These are phyloP conservation scores for Ottelia alismoides DNA, from an alignment of 106 monocot genomes.

Conservation along the genomic window DNA sequence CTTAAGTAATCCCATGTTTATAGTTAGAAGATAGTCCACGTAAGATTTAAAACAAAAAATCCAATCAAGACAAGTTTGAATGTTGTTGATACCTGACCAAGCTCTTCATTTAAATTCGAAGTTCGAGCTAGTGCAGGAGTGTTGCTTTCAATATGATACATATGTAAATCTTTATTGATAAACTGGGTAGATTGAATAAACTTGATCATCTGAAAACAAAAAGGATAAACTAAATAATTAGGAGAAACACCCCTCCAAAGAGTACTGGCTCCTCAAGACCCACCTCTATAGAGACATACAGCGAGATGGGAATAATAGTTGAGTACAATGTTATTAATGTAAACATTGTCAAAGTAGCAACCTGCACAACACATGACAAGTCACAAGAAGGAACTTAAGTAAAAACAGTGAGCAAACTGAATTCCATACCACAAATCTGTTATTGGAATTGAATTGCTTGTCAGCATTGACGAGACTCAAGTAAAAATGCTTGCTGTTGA, in stretches of 20 bases:
- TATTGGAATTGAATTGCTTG: conserved; percentile 79
- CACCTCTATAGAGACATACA: conserved; percentile 99
- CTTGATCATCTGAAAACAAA: conserved; percentile 80
- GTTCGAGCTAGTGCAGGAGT: conserved; percentile 96
- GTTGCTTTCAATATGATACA: conserved; percentile 90
- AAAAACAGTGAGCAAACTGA: background rate
- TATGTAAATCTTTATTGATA: conserved; percentile 94
- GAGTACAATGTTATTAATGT: conserved; percentile 95
- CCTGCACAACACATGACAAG: conserved; percentile 31
- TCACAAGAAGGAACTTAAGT: background rate
- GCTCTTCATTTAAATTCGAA: conserved; percentile 97
- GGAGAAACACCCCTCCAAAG: background rate
- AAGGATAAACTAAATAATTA: conserved; percentile 1
- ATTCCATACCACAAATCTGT: conserved; percentile 79
- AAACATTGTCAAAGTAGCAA: conserved; percentile 90
- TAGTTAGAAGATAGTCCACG: no score
- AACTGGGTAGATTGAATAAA: conserved; percentile 95
- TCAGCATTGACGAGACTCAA: conserved; percentile 53
- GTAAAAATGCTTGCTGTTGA: conserved; percentile 62
- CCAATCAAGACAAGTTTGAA: no score
- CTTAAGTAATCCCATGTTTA: no score
- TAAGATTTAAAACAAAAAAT: no score
- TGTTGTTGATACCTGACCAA: conserved; percentile 65
- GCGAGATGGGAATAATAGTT: conserved; percentile 95
- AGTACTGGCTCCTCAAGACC: background rate